Conservation (phyloP, 306 rosid genomes). For the Dryas octopetala region DNA sequence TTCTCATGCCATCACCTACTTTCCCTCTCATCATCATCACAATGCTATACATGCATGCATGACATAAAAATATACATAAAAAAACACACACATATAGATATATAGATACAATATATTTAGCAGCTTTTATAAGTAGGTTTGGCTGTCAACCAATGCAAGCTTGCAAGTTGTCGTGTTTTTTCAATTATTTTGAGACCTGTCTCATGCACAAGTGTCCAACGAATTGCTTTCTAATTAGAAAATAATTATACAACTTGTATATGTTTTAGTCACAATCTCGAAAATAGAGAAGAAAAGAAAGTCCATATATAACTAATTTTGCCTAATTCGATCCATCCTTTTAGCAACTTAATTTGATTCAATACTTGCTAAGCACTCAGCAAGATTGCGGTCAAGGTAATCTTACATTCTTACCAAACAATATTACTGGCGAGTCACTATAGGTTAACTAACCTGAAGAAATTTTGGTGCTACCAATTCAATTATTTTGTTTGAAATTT, state of each 20-base stretch:
- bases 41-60: neutral
- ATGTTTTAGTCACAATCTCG: neutral
- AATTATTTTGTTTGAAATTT: neutral
- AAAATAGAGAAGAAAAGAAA: too few species aligned
- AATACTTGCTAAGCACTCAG: neutral
- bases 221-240: conserved; percentile 10
- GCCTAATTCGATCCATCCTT: too few species aligned
- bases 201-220: conserved; percentile 24
- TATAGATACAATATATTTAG: neutral
- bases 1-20: neutral
- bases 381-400: neutral
- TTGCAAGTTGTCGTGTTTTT: neutral
- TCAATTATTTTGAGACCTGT: neutral
- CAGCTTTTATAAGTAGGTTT: conserved; percentile 1
- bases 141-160: conserved; percentile 15
- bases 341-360: neutral
- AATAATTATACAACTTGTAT: neutral
- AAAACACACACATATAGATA: neutral
- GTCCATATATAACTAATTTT: too few species aligned
- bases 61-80: neutral
- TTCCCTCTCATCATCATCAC: conserved; percentile 8
- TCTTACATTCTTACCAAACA: neutral
- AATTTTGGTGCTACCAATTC: neutral
- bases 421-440: too few species aligned
- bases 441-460: neutral